Evolutionary conservation across 257 asterid genomes (phyloP), one percentile per base, ranked within the genome.

Genomic region (Nicotiana attenuata): DNA sequence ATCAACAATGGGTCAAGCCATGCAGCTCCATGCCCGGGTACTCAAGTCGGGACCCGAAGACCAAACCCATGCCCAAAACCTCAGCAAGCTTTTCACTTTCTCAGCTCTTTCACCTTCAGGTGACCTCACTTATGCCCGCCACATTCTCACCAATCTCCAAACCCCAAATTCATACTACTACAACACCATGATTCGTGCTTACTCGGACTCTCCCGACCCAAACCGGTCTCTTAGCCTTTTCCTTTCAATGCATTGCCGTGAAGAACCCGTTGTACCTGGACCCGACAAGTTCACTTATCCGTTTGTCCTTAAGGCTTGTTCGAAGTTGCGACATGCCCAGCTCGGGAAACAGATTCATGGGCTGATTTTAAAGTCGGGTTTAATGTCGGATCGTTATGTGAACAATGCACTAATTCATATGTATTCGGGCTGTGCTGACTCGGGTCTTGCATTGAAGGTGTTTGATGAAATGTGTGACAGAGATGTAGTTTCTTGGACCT

Each of bases 401-500:
- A 80, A 67, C 50, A 83, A 81, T 81, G 86, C 86, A 14, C 63
- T 86, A 50, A 77, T 86, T 1, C 85, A 81, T 81, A 56, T 86
- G 84, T 86, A 86, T 35, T 67, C 78, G 9, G 83, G 78, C 11
- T 76, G 82, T 19, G 81, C 75, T 22, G 78, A 76, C 8, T 35
- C 83, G 2, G 22, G 50, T 22, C 41, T 26, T 33, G 86, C 88
- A 0, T 10, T 50, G 55, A 80, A 79, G 56, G 69, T 84, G 87
- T 86, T 86, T 13, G 85, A 71, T 24, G 68, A 78, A 86, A 86
- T 84, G 89, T 76, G 45, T 56, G 84, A 83, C 6, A 81, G 83
- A 81, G 87, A 83, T 3, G 87, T 86, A 56, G 85, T 86, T 56
- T 85, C 86, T 22, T 85, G 88, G 88, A 80, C 86, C 60, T 83